Evolutionary conservation across 345 rosid species (phyloP).

Genomic region (Gossypium stocksii): DNA sequence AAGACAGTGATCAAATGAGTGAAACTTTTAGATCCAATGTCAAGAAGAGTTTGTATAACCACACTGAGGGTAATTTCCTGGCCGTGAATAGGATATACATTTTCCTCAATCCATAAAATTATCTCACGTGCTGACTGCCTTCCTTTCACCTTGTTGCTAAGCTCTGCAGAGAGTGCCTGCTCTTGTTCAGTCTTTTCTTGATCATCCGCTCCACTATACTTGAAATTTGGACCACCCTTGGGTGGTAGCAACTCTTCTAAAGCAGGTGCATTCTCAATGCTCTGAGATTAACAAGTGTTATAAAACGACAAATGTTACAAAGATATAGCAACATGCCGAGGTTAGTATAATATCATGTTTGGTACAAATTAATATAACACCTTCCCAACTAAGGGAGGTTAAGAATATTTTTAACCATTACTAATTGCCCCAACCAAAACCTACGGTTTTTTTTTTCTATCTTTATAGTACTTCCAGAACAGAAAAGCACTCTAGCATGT

Average conservation of each 20-base stretch:
- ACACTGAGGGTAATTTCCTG: conserved; percentile 59
- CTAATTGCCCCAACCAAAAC: neutral
- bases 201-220: conserved; percentile 56
- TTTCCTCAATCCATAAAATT: conserved; percentile 79
- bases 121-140: conserved; percentile 77
- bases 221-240: conserved; percentile 68
- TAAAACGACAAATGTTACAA: conserved; percentile 11
- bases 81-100: conserved; percentile 62
- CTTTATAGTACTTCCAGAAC: neutral
- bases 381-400: neutral
- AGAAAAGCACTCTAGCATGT: neutral
- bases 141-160: conserved; percentile 80
- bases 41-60: conserved; percentile 82
- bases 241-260: conserved; percentile 91
- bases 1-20: conserved; percentile 89
- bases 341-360: neutral
- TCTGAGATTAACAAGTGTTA: conserved; percentile 39
- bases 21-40: conserved; percentile 96
- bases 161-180: conserved; percentile 65
- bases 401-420: neutral
- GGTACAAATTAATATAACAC: neutral
- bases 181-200: conserved; percentile 58
- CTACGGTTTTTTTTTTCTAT: neutral
- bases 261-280: conserved; percentile 81
- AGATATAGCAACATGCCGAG: conserved; percentile 18